These are phyloP conservation scores for Haematococcus lacustris DNA, from an alignment of 139 green algal species.

Conservation along the genomic window DNA sequence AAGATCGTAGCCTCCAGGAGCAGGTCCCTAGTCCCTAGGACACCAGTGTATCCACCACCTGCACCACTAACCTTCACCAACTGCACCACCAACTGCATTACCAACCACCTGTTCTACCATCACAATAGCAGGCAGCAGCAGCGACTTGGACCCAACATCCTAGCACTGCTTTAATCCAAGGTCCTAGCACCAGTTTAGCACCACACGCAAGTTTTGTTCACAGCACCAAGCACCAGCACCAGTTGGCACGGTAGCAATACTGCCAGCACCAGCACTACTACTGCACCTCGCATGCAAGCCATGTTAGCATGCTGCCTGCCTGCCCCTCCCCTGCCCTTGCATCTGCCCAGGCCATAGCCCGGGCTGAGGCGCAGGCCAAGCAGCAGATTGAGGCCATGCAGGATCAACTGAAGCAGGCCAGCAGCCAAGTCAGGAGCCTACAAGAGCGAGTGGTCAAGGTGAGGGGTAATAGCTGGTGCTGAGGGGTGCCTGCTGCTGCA, in stretches of 20 bases:
- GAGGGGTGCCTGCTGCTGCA: too few species aligned
- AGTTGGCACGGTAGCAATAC: not conserved
- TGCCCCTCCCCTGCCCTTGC: not conserved
- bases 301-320: not conserved
- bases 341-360: not conserved
- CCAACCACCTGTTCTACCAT: too few species aligned
- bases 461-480: not conserved
- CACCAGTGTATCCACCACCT: not conserved
- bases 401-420: conserved; percentile 4
- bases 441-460: not conserved
- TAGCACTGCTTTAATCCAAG: not conserved
- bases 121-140: too few species aligned
- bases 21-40: not conserved
- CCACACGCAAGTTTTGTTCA: not conserved
- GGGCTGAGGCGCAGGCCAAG: not conserved
- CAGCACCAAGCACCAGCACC: not conserved
- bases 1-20: not conserved
- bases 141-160: too few species aligned
- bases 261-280: not conserved
- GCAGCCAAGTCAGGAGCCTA: conserved; percentile 3
- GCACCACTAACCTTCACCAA: not conserved
- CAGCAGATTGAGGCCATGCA: conserved; percentile 1
- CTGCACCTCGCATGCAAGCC: not conserved
- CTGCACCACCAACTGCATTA: too few species aligned
- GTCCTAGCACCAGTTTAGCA: not conserved